Evolutionary conservation across 768 basidiomycete species (phyloP).

Genomic region (Xerocomellus intermedius): DNA sequence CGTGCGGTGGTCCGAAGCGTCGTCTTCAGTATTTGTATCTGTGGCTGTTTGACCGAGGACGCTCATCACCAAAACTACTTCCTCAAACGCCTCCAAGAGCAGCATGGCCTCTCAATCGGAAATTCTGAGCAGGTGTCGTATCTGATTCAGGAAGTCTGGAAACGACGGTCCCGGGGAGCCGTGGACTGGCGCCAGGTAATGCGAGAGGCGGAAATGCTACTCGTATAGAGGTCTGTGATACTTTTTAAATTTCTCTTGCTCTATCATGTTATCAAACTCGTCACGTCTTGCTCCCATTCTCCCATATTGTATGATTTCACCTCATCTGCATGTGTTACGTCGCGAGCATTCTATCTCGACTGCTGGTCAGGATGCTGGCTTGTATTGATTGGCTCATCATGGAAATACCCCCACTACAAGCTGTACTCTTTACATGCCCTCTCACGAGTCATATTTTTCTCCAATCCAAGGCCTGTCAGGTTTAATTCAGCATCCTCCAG

Average conservation of each 20-base stretch:
- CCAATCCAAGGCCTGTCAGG: background rate
- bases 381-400: constrained; percentile 15
- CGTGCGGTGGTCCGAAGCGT: constrained; percentile 70
- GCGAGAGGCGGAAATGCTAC: constrained; percentile 49
- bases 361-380: constrained; percentile 25
- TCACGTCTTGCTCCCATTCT: background rate
- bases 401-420: constrained; percentile 23
- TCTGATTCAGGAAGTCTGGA: constrained; percentile 63
- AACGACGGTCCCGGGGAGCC: constrained; percentile 35
- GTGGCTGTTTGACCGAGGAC: constrained; percentile 65
- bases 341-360: constrained; percentile 6
- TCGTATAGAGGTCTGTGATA: constrained; percentile 44
- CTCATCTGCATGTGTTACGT: constrained; percentile 10
- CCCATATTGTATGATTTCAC: constrained; percentile 10
- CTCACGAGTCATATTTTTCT: background rate
- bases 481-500: constrained; percentile 1
- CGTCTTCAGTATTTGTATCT: constrained; percentile 74
- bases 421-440: constrained; percentile 21
- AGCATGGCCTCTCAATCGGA: constrained; percentile 55
- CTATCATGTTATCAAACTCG: constrained; percentile 1
- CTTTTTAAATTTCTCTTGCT: background rate
- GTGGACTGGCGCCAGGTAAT: constrained; percentile 66
- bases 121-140: constrained; percentile 56
- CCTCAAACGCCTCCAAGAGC: constrained; percentile 45
- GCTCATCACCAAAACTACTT: constrained; percentile 42